phyloP scores from a whole-genome alignment of 768 basidiomycete species.

The Lactifluus pinguis region DNA sequence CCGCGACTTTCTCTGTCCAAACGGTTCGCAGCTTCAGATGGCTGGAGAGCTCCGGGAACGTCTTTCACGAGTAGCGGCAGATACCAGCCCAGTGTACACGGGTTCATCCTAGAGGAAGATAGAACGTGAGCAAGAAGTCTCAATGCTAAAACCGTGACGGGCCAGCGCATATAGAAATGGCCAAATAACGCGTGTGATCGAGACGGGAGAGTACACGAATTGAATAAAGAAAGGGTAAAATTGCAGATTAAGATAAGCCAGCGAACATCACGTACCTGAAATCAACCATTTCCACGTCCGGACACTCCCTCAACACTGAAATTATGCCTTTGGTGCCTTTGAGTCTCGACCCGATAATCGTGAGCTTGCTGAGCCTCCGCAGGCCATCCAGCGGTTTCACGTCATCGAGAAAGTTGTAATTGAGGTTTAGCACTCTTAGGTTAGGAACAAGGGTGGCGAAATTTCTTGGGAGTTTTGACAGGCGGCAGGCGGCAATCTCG shows the following conservation, averaged over 20 bases:
- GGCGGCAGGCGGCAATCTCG: constrained; percentile 81
- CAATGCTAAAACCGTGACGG: not conserved
- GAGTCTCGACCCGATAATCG: constrained; percentile 75
- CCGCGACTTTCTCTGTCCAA: constrained; percentile 17
- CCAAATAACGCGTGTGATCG: constrained; percentile 1
- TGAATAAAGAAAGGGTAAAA: constrained; percentile 2
- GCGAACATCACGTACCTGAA: constrained; percentile 52
- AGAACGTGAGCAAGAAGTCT: not conserved
- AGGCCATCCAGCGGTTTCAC: constrained; percentile 59
- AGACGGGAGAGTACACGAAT: constrained; percentile 1
- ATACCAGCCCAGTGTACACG: constrained; percentile 94
- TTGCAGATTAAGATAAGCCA: constrained; percentile 16
- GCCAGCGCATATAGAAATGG: not conserved
- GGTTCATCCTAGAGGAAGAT: constrained; percentile 66
- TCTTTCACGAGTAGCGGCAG: constrained; percentile 74
- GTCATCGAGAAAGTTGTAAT: constrained; percentile 93
- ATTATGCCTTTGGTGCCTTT: constrained; percentile 68
- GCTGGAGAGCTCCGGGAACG: constrained; percentile 56
- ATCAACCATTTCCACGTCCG: constrained; percentile 82
- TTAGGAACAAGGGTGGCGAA: constrained; percentile 68
- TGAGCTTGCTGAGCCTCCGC: constrained; percentile 69
- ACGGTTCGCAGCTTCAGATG: constrained; percentile 33
- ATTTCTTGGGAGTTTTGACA: constrained; percentile 63
- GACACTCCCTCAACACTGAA: constrained; percentile 58
- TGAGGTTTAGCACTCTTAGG: constrained; percentile 84